Evolutionary conservation across 2,329 filamentous ascomycete genomes (phyloP), one percentile per base, ranked within the genome.

Genomic region (Microcyclosporella mali): DNA sequence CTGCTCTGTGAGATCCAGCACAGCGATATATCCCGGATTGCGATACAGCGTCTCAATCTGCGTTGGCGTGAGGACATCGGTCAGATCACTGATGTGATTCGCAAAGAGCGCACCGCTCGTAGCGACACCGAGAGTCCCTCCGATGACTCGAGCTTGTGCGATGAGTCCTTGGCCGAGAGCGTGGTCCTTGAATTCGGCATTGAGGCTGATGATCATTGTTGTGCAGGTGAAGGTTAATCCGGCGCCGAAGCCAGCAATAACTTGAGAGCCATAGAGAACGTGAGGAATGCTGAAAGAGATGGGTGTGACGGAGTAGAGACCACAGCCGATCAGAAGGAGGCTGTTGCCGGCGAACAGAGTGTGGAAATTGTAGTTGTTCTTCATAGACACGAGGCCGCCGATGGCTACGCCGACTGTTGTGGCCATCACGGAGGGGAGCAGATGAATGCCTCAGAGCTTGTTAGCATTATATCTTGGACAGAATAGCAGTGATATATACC

Each of bases 231-330:
- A 39, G 2, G 41, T 47, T 17, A 53, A 33, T 2, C 53, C 53
- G 25, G 51, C 45, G 12, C 52, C 53, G 16, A 56, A 33, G 6
- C 53, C 53, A 29, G 51, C 19, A 29, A 56, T 32, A 21, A 51
- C 33, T 40, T 56, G 49, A 28, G 50, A 55, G 9, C 47, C 52
- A 35, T 50, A 56, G 1, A 37, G 18, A 11, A 35, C 45, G 2
- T 25, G 16, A n/a, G 37, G 21, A 2, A 48, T 37, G 4, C 18
- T 14, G 9, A 34, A n/a, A 1, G 34, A 36, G n/a, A 35, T 21
- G 21, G 14, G n/a, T 6, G 55, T 37, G 1, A 41, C 49, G 11
- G 40, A 40, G 11, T 52, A 33, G 9, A 55, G 46, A 19, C 52
- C 53, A 6, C 30, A 41, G 6, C 52, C 53, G 7, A 55, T 25